Evolutionary conservation across 352 stramenopile genomes (phyloP), one percentile per base, ranked within the genome.

Genomic region (Phytopythium kandeliae): DNA sequence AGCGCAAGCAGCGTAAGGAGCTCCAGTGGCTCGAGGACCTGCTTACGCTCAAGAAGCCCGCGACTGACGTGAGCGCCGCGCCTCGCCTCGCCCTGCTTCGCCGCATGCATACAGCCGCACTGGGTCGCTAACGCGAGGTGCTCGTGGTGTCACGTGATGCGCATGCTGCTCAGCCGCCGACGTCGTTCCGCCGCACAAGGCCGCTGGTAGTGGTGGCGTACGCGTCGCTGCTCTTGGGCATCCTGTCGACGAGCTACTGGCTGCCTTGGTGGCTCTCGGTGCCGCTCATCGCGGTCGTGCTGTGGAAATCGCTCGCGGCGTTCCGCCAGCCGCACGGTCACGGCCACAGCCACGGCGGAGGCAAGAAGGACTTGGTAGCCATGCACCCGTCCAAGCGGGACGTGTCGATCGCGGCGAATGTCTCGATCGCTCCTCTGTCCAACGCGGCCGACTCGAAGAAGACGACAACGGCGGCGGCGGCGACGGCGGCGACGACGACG

Each of bases 211-310:
- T 71, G 12, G 30, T 90, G 3, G 44, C 85, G 15, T 85, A 89
- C 56, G 66, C 62, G 0, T 25, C 57, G 0, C 25, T 83, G 22
- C 45, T 88, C n/a, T 63, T 82, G 17, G 62, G 53, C 1, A 72
- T 88, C 50, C 43, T 92, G 15, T 60, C 64, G 11, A 85, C 75
- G 4, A 84, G 68, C 33, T 86, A 88, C 42, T 79, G 65, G 45
- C 50, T 86, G n/a, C 70, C 78, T 21, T 92, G 77, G 76, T 92
- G 78, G 62, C 48, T 90, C 3, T 63, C 76, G 0, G 24, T 89
- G 30, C 78, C 78, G 7, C 51, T 90, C 17, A 85, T 92, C 34
- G 44, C 73, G 7, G 30, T 87, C 12, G 47, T 84, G 21, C 49
- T 89, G 13, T 62, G 54, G 40, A 77, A 79, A 21, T 86, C 69